A percentile compares a stretch with the other conserved stretches of the same genome.
Evolutionary conservation across 2,329 filamentous ascomycete species (phyloP).

Genomic region (Stromatinia cepivora): DNA sequence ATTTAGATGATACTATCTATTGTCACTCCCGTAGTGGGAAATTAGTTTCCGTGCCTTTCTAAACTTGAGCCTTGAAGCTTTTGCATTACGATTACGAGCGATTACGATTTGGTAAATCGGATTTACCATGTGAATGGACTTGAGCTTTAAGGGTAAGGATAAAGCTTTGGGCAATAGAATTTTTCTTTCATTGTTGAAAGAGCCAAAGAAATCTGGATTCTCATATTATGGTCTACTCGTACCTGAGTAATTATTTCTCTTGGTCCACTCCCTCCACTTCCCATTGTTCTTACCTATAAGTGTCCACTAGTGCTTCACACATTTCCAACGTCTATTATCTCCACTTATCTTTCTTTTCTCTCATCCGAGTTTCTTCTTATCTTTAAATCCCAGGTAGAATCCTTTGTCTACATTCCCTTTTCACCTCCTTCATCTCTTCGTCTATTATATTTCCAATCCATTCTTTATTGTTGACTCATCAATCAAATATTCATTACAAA

Average conservation of each 20-base stretch:
- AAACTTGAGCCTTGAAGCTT: not conserved
- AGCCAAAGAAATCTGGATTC: slow-evolving; percentile 1
- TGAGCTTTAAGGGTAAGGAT: slow-evolving; percentile 1
- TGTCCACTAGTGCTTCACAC: not conserved
- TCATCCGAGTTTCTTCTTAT: not conserved
- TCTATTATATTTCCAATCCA: not conserved
- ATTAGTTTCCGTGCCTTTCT: slow-evolving; percentile 2
- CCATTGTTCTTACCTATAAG: slow-evolving; percentile 11
- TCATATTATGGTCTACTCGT: not conserved
- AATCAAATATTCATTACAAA: not conserved
- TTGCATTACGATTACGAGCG: not conserved
- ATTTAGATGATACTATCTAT: not conserved
- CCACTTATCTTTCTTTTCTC: slow-evolving; percentile 10
- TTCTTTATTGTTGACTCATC: slow-evolving; percentile 19
- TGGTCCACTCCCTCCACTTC: slow-evolving; percentile 12
- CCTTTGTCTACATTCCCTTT: slow-evolving; percentile 6
- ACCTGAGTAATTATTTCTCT: slow-evolving; percentile 7
- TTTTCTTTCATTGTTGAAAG: not conserved
- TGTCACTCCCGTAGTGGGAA: not conserved
- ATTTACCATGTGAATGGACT: not conserved
- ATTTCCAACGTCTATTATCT: slow-evolving; percentile 6
- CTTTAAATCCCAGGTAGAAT: not conserved
- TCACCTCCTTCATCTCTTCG: not conserved
- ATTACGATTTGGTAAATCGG: not conserved
- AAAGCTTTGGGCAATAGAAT: slow-evolving; percentile 13